phyloP scores from a whole-genome alignment of 1,139 yeast genomes.

The Hemisphaericaspora xylanilytica region DNA sequence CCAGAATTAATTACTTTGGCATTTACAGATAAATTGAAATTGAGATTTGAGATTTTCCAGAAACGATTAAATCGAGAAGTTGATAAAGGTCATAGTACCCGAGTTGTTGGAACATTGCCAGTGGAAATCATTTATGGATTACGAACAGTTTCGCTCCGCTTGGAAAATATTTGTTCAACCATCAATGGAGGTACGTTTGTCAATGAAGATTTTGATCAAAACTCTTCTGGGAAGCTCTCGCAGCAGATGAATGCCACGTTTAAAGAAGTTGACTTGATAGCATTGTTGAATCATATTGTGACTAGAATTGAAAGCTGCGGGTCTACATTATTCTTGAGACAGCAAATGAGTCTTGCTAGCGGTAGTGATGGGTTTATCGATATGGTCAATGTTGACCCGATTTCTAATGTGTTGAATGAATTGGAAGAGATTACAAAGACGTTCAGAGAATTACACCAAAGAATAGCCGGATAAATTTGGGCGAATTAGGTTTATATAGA shows the following conservation, averaged over 20 bases:
- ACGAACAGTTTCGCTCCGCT: slow-evolving; percentile 46
- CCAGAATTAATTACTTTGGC: slow-evolving; percentile 83
- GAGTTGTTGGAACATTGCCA: slow-evolving; percentile 41
- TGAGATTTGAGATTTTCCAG: slow-evolving; percentile 51
- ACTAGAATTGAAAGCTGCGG: slow-evolving; percentile 63
- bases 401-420: slow-evolving; percentile 28
- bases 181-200: slow-evolving; percentile 28
- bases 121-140: slow-evolving; percentile 47
- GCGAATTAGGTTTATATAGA: neutral
- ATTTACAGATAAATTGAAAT: slow-evolving; percentile 64
- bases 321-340: slow-evolving; percentile 33
- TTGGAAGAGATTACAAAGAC: slow-evolving; percentile 18
- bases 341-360: slow-evolving; percentile 24
- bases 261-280: slow-evolving; percentile 38
- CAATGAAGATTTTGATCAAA: slow-evolving; percentile 27
- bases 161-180: slow-evolving; percentile 49
- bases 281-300: slow-evolving; percentile 59
- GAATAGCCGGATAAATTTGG: neutral
- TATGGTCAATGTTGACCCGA: slow-evolving; percentile 21
- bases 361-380: slow-evolving; percentile 27
- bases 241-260: slow-evolving; percentile 24
- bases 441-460: slow-evolving; percentile 9
- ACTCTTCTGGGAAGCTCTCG: slow-evolving; percentile 26
- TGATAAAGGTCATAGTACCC: slow-evolving; percentile 18
- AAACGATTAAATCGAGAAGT: slow-evolving; percentile 24